Conservation (phyloP, 2,329 filamentous ascomycete species). For the Fusarium floridanum region DNA sequence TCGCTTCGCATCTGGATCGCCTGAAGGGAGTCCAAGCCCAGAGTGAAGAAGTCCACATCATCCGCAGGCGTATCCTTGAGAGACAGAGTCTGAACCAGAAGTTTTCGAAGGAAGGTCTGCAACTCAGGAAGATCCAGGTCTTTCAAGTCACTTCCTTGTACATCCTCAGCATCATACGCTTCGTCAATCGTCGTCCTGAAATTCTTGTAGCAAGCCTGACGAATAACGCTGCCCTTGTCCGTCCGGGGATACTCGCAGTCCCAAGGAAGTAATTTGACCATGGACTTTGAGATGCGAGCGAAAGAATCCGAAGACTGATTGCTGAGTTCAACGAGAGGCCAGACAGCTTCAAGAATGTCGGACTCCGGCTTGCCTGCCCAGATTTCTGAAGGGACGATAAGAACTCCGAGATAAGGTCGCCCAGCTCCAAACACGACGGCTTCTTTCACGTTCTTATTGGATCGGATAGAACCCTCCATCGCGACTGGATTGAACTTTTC, state of each 20-base stretch:
- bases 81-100: background rate
- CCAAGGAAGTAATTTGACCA: background rate
- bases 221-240: background rate
- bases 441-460: background rate
- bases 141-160: background rate
- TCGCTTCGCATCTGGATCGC: conserved; percentile 66
- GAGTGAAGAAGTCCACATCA: conserved; percentile 69
- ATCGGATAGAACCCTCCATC: background rate
- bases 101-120: background rate
- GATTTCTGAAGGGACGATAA: background rate
- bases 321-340: background rate
- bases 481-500: background rate
- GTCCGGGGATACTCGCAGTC: background rate
- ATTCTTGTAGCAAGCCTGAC: background rate
- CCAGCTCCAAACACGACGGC: background rate
- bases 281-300: background rate
- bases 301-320: background rate
- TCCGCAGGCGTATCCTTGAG: conserved; percentile 14
- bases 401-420: background rate
- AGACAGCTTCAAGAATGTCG: background rate
- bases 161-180: background rate
- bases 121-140: background rate
- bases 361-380: background rate
- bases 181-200: background rate
- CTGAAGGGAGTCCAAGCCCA: conserved; percentile 70